These are phyloP conservation scores for Gaertneriomyces sp. DNA, from an alignment of 192 early-diverging fungal species.

Conservation along the genomic window DNA sequence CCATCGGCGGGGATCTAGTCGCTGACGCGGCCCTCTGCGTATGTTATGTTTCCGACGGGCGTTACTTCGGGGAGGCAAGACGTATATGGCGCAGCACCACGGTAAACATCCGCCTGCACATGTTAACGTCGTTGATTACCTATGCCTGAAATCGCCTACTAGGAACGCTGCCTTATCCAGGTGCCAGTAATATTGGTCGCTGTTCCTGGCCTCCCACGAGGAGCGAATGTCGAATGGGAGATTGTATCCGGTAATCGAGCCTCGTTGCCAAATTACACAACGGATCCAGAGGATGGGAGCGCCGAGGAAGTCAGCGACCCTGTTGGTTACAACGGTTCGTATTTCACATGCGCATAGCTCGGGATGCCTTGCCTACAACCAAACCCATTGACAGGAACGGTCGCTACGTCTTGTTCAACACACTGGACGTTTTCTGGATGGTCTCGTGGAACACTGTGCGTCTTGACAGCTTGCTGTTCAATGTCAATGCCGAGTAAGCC, in stretches of 20 bases:
- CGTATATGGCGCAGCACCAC: slow-evolving; percentile 30
- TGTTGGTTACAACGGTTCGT: too few species aligned
- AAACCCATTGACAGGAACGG: too few species aligned
- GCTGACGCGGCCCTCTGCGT: slow-evolving; percentile 47
- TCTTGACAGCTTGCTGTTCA: too few species aligned
- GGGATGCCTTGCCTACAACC: too few species aligned
- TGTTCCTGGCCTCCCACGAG: slow-evolving; percentile 60
- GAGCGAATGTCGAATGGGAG: slow-evolving; percentile 67
- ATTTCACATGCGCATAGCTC: too few species aligned
- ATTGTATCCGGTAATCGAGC: slow-evolving; percentile 20
- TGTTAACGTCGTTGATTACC: slow-evolving; percentile 1
- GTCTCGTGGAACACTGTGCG: too few species aligned
- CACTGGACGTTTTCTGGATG: too few species aligned
- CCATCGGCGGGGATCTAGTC: neutral
- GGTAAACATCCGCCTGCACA: neutral
- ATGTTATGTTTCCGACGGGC: slow-evolving; percentile 52
- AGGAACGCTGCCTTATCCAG: slow-evolving; percentile 3
- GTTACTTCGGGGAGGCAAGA: slow-evolving; percentile 29
- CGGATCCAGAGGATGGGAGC: too few species aligned
- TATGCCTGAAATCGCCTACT: neutral
- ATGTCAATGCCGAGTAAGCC: too few species aligned
- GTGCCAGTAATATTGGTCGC: slow-evolving; percentile 53
- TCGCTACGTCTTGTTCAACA: too few species aligned
- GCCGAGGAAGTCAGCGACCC: too few species aligned
- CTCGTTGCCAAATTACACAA: too few species aligned